Evolutionary conservation across 768 basidiomycete genomes (phyloP).

Genomic region (Termitomyces sp.): DNA sequence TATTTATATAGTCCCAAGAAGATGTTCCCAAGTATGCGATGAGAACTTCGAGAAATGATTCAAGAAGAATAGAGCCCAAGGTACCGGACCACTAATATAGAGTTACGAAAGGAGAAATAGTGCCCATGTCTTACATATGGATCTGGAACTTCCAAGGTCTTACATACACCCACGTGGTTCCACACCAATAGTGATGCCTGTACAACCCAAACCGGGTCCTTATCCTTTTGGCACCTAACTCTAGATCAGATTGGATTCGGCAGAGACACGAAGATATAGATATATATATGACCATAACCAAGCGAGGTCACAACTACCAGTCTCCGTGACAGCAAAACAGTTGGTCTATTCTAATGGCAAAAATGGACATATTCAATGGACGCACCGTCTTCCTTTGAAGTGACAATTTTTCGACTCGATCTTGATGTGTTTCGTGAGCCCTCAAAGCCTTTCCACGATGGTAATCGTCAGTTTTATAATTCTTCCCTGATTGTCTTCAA

Average conservation of each 20-base stretch:
- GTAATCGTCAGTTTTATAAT: not conserved
- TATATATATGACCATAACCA: not conserved
- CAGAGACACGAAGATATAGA: not conserved
- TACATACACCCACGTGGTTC: too few species aligned
- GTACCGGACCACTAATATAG: too few species aligned
- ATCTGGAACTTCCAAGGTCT: too few species aligned
- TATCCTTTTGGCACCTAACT: not conserved
- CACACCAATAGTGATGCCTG: too few species aligned
- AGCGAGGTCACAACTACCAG: not conserved
- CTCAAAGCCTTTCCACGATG: not conserved
- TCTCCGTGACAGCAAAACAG: not conserved
- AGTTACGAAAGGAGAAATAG: too few species aligned
- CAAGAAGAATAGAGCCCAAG: too few species aligned
- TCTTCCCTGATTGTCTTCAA: too few species aligned
- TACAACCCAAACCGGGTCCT: too few species aligned
- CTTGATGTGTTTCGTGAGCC: not conserved
- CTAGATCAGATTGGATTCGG: not conserved
- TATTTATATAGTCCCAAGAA: not conserved
- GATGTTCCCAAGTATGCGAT: not conserved
- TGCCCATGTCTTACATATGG: not conserved
- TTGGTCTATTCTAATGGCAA: not conserved
- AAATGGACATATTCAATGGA: not conserved
- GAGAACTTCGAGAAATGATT: not conserved
- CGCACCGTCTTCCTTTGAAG: not conserved
- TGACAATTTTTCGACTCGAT: not conserved